Conservation (phyloP, 306 rosid species). For the Vigna hirtella region DNA sequence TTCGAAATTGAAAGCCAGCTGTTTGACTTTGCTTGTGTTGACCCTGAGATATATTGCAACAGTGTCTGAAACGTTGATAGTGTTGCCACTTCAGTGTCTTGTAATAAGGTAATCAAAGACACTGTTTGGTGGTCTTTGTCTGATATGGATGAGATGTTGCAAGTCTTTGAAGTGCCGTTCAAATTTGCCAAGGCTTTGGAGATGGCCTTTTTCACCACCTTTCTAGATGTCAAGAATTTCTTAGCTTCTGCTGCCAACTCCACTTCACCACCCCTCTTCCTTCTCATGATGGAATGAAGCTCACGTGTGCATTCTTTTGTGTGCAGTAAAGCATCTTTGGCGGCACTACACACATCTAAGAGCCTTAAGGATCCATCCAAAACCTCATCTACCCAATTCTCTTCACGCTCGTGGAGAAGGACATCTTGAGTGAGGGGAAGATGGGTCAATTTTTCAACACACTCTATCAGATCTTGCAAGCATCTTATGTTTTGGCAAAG, state of each 20-base stretch:
- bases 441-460: constrained; percentile 30
- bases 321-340: constrained; percentile 44
- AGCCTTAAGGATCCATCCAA: constrained; percentile 39
- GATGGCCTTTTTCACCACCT: constrained; percentile 43
- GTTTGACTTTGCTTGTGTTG: constrained; percentile 25
- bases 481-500: constrained; percentile 31
- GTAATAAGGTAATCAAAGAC: constrained; percentile 18
- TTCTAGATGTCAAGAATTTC: constrained; percentile 46
- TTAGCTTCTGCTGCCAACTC: constrained; percentile 25
- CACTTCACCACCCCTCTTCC: constrained; percentile 33
- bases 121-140: constrained; percentile 24
- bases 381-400: constrained; percentile 30
- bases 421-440: constrained; percentile 31
- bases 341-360: constrained; percentile 43
- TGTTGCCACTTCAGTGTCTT: constrained; percentile 38
- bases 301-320: constrained; percentile 46
- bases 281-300: constrained; percentile 47
- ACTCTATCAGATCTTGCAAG: constrained; percentile 41
- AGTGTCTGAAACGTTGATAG: constrained; percentile 22
- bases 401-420: constrained; percentile 25
- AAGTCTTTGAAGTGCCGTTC: constrained; percentile 21
- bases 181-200: constrained; percentile 34
- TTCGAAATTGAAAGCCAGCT: constrained; percentile 40
- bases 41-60: constrained; percentile 43
- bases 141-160: constrained; percentile 12